phyloP scores from a whole-genome alignment of 2,329 filamentous ascomycete genomes.

The Microsporum canis region DNA sequence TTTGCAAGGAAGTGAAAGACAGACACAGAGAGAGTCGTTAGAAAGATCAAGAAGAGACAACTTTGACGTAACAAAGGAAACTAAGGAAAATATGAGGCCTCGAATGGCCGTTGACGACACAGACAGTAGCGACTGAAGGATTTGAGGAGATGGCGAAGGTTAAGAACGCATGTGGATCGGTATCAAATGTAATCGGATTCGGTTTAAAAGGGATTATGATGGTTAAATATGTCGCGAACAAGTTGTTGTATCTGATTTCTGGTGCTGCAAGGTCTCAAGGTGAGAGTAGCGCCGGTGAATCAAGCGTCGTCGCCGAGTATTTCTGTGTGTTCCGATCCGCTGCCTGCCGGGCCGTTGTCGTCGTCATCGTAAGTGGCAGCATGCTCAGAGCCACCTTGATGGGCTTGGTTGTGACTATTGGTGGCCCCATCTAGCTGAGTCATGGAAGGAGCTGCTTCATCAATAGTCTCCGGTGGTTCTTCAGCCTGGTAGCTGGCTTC shows the following conservation, averaged over 20 bases:
- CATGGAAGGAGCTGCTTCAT: constrained; percentile 7
- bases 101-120: background rate
- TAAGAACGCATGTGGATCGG: background rate
- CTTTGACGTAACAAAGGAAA: background rate
- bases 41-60: background rate
- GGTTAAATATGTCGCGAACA: background rate
- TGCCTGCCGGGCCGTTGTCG: constrained; percentile 12
- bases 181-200: background rate
- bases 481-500: constrained; percentile 4
- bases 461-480: constrained; percentile 3
- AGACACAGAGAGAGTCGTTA: background rate
- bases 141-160: background rate
- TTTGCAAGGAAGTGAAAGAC: constrained; percentile 1
- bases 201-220: background rate
- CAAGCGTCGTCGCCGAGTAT: constrained; percentile 7
- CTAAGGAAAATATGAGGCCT: background rate
- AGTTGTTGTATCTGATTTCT: background rate
- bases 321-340: constrained; percentile 15
- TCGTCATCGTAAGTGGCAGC: constrained; percentile 7
- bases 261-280: background rate
- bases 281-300: no score
- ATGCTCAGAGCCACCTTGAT: background rate
- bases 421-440: constrained; percentile 7
- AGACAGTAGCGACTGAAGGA: background rate
- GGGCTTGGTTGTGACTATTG: constrained; percentile 3